Evolutionary conservation across 2,329 filamentous ascomycete genomes (phyloP), one percentile per base, ranked within the genome.

Genomic region (Penicillium nordicum): DNA sequence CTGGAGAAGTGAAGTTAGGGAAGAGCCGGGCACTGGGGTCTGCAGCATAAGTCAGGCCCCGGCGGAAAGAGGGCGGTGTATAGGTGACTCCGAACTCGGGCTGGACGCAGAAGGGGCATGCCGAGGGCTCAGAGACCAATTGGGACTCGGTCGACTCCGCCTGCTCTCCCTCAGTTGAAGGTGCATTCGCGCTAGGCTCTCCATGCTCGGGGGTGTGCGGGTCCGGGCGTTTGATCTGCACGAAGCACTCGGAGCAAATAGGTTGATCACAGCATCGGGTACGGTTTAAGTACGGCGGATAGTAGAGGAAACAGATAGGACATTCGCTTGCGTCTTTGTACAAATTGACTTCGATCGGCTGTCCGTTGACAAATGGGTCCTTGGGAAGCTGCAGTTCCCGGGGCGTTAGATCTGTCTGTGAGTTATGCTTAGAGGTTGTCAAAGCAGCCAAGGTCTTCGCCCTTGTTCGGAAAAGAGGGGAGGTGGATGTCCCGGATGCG

Each of bases 221-320:
- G 62, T 99, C 93, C 4, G 92, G 87, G 41, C 94, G 85, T 73
- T 97, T 97, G 72, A 99, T 99, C 73, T 99, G 94, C 4, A 99
- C 94, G 68, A 99, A 99, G 73, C 94, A 99, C 76, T 99, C 94
- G 41, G 92, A 97, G 76, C 94, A 99, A 60, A 99, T 97, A 6
- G 89, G 82, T 72, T 99, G 94, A 67, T 96, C 92, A 73, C 94
- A 99, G 72, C 94, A 99, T 63, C 94, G 83, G 0, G 94, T 99
- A 63, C 87, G 88, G 76, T 99, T 99, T 30, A 99, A 81, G 69
- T 95, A 95, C 4, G 92, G 92, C 0, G 94, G 94, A 64, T 97
- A 99, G 66, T 92, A 95, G 51, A 97, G 80, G 72, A 97, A 96
- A 78, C 94, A 99, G 60, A 99, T 96, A 5, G 94, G 93, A 67